Evolutionary conservation across 345 rosid species (phyloP).

Genomic region (Linum usitatissimum): DNA sequence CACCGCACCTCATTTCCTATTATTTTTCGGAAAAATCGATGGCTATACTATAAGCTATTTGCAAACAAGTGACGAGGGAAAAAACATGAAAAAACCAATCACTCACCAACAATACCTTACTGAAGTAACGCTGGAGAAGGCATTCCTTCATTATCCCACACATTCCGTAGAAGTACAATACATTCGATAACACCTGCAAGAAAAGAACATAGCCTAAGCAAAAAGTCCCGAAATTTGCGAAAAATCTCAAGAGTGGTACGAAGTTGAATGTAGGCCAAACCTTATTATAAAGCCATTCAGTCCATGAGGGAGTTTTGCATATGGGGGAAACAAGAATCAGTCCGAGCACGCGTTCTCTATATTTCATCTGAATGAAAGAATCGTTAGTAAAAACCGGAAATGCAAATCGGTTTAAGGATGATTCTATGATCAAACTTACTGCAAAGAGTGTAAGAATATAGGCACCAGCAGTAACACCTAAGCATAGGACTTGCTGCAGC

Average conservation of each 20-base stretch:
- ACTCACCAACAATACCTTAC: conserved; percentile 31
- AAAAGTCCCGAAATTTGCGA: background rate
- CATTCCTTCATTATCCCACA: conserved; percentile 50
- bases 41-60: background rate
- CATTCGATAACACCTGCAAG: conserved; percentile 41
- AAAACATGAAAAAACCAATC: background rate
- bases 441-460: conserved; percentile 51
- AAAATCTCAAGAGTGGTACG: background rate
- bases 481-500: conserved; percentile 42
- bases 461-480: conserved; percentile 67
- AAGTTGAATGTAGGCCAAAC: conserved; percentile 17
- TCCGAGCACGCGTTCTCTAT: conserved; percentile 46
- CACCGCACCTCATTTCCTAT: conserved; percentile 37
- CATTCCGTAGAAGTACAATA: conserved; percentile 60
- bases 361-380: conserved; percentile 36
- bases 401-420: background rate
- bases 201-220: conserved; percentile 5
- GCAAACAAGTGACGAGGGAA: background rate
- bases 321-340: conserved; percentile 55
- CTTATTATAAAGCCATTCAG: conserved; percentile 68
- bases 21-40: conserved; percentile 7
- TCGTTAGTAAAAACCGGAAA: background rate
- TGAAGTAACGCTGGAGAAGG: conserved; percentile 59
- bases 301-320: conserved; percentile 57
- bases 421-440: conserved; percentile 25